Evolutionary conservation across 129 eudicot species (phyloP).

Genomic region (Artemisia argyi): DNA sequence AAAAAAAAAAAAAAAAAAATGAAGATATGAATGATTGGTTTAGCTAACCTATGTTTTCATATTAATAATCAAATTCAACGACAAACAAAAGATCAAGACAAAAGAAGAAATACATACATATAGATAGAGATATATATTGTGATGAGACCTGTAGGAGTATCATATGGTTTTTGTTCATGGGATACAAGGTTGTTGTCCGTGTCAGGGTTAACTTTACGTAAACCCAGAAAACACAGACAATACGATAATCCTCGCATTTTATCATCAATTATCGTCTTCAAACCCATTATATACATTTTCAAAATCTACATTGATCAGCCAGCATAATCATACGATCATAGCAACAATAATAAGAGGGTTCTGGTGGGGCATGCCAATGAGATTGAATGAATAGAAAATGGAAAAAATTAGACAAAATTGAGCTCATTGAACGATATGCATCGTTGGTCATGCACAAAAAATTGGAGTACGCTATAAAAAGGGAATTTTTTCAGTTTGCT

Average conservation of each 20-base stretch:
- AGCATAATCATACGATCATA: neutral
- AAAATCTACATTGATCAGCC: neutral
- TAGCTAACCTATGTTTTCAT: neutral
- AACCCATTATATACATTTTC: conserved; percentile 28
- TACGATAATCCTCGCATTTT: conserved; percentile 30
- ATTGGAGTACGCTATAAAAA: neutral
- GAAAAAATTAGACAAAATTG: neutral
- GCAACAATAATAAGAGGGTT: neutral
- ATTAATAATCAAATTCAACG: neutral
- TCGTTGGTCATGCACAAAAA: neutral
- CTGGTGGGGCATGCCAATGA: conserved; percentile 3
- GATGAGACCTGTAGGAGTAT: conserved; percentile 38
- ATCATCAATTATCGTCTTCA: conserved; percentile 11
- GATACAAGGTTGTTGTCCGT: neutral
- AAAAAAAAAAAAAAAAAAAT: too few species aligned
- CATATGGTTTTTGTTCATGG: conserved; percentile 22
- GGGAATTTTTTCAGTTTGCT: neutral
- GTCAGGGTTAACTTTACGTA: conserved; percentile 30
- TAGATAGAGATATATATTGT: conserved; percentile 29
- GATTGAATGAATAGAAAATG: neutral
- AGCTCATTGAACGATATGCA: neutral
- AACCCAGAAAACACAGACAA: conserved; percentile 32
- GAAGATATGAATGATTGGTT: neutral
- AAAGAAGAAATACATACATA: conserved; percentile 38
- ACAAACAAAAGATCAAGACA: conserved; percentile 7